Evolutionary conservation across 306 rosid genomes (phyloP), one percentile per base, ranked within the genome.

Genomic region (Rosa rugosa): DNA sequence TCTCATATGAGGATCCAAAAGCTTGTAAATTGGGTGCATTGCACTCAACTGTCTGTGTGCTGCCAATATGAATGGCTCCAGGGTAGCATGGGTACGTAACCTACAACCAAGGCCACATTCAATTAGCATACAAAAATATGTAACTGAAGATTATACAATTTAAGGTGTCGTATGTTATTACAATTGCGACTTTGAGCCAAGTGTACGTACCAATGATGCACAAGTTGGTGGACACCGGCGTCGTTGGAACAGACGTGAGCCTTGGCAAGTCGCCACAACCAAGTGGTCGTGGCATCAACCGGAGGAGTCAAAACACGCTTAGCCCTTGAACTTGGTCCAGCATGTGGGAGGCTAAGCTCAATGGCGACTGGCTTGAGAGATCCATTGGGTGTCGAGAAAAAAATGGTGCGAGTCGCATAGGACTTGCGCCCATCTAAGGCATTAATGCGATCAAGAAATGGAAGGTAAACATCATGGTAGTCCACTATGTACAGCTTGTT

Each of bases 181-280:
- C n/a, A 34, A 18, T 59, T 42, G 23, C 12, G 3, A 73, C 42
- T 14, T 36, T 25, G 27, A 20, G 77, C 14, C 38, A 12, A 53
- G 51, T n/a, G 40, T 69, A 23, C 87, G 62, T 86, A 94, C 99
- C 98, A 95, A 84, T 95, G 99, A 83, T 95, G 88, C 20, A 87
- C 88, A 38, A 95, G 99, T 83, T 95, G 99, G 86, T 95, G 99
- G 41, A 93, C 97, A 11, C 99, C 99, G 2, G 94, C 97, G 47
- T 95, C 99, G 34, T 95, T 95, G 84, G 95, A 73, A 79, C 94
- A 87, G 44, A 91, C 96, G 42, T 95, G 99, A 6, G 98, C 91
- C 87, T 95, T 95, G 25, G 99, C 99, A 63, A 95, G 94, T 84
- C 88, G 92, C 99, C 99, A 95, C 23, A 63, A 20, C 99, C 99